Conservation (phyloP, 305 asterid species). For the Petunia hybrid region DNA sequence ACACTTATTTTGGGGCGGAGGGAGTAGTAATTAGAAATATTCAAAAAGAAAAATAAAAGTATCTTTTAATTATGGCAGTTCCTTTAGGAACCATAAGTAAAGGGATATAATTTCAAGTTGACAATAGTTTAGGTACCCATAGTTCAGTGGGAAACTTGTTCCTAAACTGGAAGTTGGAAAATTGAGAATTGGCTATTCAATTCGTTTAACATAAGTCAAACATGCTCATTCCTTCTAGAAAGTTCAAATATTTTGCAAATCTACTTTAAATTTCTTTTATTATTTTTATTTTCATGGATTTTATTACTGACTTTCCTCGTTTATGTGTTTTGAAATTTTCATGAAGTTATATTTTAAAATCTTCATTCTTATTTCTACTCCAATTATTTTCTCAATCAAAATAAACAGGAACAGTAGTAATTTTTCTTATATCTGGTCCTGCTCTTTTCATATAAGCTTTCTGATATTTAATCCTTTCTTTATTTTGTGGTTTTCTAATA, state of each 20-base stretch:
- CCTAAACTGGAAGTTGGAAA: background rate
- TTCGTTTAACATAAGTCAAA: background rate
- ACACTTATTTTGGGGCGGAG: too few species aligned
- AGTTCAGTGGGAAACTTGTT: background rate
- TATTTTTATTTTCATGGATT: background rate
- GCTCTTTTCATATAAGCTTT: too few species aligned
- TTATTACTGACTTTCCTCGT: background rate
- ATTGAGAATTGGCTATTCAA: background rate
- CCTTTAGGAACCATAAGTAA: background rate
- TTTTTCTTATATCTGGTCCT: too few species aligned
- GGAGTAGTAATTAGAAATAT: background rate
- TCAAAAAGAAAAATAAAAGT: background rate
- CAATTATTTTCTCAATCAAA: too few species aligned
- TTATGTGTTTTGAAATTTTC: background rate
- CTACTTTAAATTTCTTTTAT: background rate
- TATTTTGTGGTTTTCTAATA: too few species aligned
- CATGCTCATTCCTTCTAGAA: slow-evolving; percentile 19
- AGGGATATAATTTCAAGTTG: background rate
- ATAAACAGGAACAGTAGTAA: too few species aligned
- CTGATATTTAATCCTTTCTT: too few species aligned
- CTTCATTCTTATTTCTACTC: background rate
- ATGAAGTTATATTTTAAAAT: background rate
- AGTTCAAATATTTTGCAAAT: background rate
- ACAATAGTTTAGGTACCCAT: background rate
- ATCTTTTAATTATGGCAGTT: background rate